Evolutionary conservation across 345 rosid genomes (phyloP), one percentile per base, ranked within the genome.

Genomic region (Ceriops tagal): DNA sequence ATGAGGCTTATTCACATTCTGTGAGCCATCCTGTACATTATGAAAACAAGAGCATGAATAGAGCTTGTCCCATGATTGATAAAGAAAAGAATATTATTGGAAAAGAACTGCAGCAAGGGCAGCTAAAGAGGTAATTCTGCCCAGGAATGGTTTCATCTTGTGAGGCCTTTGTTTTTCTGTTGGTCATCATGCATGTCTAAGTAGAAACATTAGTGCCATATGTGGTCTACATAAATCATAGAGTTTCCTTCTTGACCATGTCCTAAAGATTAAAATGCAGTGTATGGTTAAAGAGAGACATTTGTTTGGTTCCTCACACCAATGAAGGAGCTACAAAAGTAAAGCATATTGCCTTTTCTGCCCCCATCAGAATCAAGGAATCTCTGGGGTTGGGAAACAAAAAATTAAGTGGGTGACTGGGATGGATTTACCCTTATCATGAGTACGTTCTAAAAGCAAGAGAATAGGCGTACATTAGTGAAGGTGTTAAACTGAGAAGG

Each of bases 1-100:
- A 79, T 65, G 93, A 87, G 67, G 92, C 83, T 53, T 83, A 85
- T 76, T 89, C 97, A 28, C 84, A 79, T 78, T 72, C 85, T 37
- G 53, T 71, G 68, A 62, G 63, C 53, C 83, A 71, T 77, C 74
- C 80, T 83, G 85, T 73, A 73, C 72, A 80, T 77, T 76, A 73
- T 53, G 79, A 72, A 62, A 76, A 55, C 70, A 77, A 78, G 72
- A 77, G 73, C 71, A 63, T 69, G 19, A 65, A 63, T 68, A 74
- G 68, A 65, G 73, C 75, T 63, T 80, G 78, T 65, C 70, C 62
- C 32, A 71, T 60, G 67, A 71, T 61, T 52, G 78, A 75, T 73
- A 81, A 72, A 62, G 74, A 77, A 73, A 81, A 80, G 82, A 73
- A 73, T 51, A 77, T 62, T 73, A 63, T 62, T 62, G 84, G 82